phyloP scores from a whole-genome alignment of 192 early-diverging fungal genomes.

The Backusella tarrabulga region DNA sequence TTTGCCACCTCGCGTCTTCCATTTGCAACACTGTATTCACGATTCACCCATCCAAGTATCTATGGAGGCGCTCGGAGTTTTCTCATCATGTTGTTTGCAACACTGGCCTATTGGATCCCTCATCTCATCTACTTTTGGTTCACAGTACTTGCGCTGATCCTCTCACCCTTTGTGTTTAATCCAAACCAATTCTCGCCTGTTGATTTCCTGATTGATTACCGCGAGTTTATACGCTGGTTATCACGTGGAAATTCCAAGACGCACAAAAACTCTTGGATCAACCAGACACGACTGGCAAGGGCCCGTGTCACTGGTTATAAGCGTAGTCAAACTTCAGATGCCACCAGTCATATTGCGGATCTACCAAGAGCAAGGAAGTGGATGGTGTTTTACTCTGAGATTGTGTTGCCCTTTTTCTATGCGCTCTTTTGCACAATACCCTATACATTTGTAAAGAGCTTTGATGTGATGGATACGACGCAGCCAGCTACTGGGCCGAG shows the following conservation, averaged over 20 bases:
- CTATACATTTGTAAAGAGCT: constrained; percentile 69
- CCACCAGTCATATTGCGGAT: constrained; percentile 42
- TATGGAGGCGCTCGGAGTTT: constrained; percentile 72
- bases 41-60: constrained; percentile 73
- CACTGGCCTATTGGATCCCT: constrained; percentile 68
- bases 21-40: constrained; percentile 73
- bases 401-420: constrained; percentile 66
- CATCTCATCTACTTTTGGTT: constrained; percentile 84
- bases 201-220: constrained; percentile 80
- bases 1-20: constrained; percentile 78
- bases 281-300: constrained; percentile 65
- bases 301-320: constrained; percentile 81
- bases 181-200: constrained; percentile 85
- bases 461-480: constrained; percentile 32
- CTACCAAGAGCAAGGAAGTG: constrained; percentile 65
- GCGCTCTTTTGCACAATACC: constrained; percentile 58
- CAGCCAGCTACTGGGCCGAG: constrained; percentile 36
- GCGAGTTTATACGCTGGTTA: constrained; percentile 80
- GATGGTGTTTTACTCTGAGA: constrained; percentile 69
- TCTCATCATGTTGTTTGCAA: constrained; percentile 71
- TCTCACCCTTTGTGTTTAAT: constrained; percentile 87
- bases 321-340: constrained; percentile 56
- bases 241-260: constrained; percentile 76
- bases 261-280: constrained; percentile 79
- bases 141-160: constrained; percentile 68